Base-by-base conservation (phyloP, 495 filamentous ascomycete species). In the Lophiostoma macrostomum region DNA sequence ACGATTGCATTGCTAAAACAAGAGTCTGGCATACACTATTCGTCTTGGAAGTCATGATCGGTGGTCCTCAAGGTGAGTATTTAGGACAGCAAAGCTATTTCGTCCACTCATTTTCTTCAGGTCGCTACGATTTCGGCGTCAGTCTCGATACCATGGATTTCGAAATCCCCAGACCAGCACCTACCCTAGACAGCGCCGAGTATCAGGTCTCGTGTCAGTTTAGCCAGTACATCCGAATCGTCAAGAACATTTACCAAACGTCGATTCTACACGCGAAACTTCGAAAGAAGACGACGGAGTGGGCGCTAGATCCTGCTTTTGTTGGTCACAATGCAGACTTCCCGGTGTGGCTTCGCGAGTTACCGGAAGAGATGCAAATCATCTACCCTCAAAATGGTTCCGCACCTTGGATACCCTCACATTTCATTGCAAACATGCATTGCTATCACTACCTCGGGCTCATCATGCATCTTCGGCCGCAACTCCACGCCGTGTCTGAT, bases 1-100 rank as follows among this genome's bases (percentile, higher is more conserved):
- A 81, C 7, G 91, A 97, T 44, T 97, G 91, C 61, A 71, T 85
- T 27, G 81, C 88, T 32, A 91, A 89, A 65, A 93, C 82, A 20
- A 77, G 91, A 34, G 82, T 97, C 37, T 98, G 93, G 93, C 90
- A 97, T 66, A 87, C 81, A 0, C 78, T 96, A 13, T 85, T 95
- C 68, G 75, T 88, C 20, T 82, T 88, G 28, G 93, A 97, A 68
- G 75, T 91, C 23, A 95, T 97, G 89, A 84, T 97, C 53, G 91
- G 93, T 36, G 89, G 85, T 14, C 90, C 94, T 1, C 93, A 98
- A 85, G 94, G 88, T 91, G 74, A 56, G 71, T 58, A 25, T 10
- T 35, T 29, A 23, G 22, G 27, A 43, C n/a, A 38, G 18, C 22
- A 27, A 18, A 25, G 29, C 31, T 50, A 69, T 56, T 38, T 20